Base-by-base conservation (phyloP, 148 eudicot species). In the Talinum fruticosum region DNA sequence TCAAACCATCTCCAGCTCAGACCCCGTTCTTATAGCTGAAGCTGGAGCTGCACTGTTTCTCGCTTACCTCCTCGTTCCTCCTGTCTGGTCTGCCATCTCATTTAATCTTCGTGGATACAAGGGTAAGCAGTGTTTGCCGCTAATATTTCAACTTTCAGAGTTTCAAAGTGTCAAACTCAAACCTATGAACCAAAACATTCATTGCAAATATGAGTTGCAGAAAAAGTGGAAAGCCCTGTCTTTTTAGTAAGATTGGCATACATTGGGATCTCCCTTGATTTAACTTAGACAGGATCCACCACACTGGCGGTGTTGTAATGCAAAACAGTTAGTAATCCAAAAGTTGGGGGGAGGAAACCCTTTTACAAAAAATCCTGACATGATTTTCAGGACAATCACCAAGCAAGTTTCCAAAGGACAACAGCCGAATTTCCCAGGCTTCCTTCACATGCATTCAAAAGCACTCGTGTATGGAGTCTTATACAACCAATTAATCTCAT, bases 61-160 rank as follows among this genome's bases (percentile, higher is more conserved):
- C 61, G 91, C 89, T 14, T 93, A 91, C 79, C 81, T 96, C 26
- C 85, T 91, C 44, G 73, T 91, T 79, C 99, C 99, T 79, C 92
- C 95, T 32, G 79, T 96, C 65, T 82, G 87, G 83, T 93, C 97
- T 41, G 83, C 75, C 26, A 67, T 96, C 75, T 85, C 97, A 77
- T 96, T 88, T 79, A 90, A 76, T 84, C 79, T 96, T 61, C 94
- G 99, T 75, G 97, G 99, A 19, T 96, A 89, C 84, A 88, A 93
- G 84, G 99, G 99, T 96, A 83, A 73, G 8, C 72, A 21, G 12
- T 47, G 34, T 44, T 16, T 34, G 4, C n/a, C 2, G 32, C 37
- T 41, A 26, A 29, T 69, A 26, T 49, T 44, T 35, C 14, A 37
- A 41, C 23, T 32, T 18, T 19, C 32, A 15, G 26, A 36, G 8